phyloP scores from a whole-genome alignment of 2,329 filamentous ascomycete genomes.

The Fusarium veterinarium region DNA sequence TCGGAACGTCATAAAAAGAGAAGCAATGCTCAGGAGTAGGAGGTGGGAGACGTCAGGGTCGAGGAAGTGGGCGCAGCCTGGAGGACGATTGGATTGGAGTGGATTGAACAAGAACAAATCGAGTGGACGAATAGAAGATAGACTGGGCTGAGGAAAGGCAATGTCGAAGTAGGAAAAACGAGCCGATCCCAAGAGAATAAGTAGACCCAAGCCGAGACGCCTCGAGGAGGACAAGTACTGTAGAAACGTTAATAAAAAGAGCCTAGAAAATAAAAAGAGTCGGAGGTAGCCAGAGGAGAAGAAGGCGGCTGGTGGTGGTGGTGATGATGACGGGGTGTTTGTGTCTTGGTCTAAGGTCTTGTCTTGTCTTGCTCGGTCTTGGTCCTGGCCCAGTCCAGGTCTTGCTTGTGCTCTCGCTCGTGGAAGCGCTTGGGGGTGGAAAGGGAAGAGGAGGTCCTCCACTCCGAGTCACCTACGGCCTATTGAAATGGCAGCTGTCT shows the following conservation, averaged over 20 bases:
- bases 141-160: conserved; percentile 33
- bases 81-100: conserved; percentile 32
- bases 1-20: conserved; percentile 9
- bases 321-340: conserved; percentile 37
- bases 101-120: conserved; percentile 20
- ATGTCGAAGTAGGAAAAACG: conserved; percentile 25
- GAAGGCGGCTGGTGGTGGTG: conserved; percentile 28
- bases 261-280: conserved; percentile 6
- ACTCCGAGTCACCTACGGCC: conserved; percentile 12
- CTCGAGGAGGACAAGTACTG: conserved; percentile 13
- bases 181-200: conserved; percentile 30
- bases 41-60: conserved; percentile 18
- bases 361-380: conserved; percentile 21
- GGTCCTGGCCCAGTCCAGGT: conserved; percentile 10
- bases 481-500: conserved; percentile 12
- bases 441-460: conserved; percentile 40
- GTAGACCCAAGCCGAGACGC: conserved; percentile 16
- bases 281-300: conserved; percentile 25
- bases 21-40: conserved; percentile 9
- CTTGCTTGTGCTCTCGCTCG: conserved; percentile 21
- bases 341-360: conserved; percentile 30
- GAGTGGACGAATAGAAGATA: conserved; percentile 22
- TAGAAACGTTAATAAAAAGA: conserved; percentile 19
- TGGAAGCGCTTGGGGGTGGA: conserved; percentile 37
- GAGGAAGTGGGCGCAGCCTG: conserved; percentile 21